Evolutionary conservation across 2,329 filamentous ascomycete genomes (phyloP).

Genomic region (Colletotrichum orbiculare): DNA sequence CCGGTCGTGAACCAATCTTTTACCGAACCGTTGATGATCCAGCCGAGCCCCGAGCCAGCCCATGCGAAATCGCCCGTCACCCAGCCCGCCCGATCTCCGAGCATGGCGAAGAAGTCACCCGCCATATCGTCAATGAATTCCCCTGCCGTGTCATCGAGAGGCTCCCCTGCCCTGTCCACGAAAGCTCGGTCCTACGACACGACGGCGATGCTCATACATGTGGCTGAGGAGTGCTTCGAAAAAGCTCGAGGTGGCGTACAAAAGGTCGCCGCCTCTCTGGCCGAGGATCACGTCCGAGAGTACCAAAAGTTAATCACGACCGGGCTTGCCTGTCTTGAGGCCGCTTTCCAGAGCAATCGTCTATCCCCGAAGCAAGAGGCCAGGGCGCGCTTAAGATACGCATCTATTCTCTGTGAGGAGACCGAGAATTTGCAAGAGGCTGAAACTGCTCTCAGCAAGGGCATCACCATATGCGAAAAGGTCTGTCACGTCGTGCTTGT

Average conservation of each 20-base stretch:
- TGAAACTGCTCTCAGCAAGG: constrained; percentile 78
- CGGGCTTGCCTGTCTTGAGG: constrained; percentile 77
- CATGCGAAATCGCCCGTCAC: constrained; percentile 55
- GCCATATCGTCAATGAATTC: constrained; percentile 38
- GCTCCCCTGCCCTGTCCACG: constrained; percentile 51
- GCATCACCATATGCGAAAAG: constrained; percentile 75
- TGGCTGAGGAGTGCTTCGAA: constrained; percentile 80
- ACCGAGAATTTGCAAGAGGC: constrained; percentile 81
- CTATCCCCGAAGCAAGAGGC: constrained; percentile 76
- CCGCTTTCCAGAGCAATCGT: constrained; percentile 70
- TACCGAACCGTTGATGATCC: constrained; percentile 22
- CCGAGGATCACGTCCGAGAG: constrained; percentile 65
- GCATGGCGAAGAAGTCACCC: constrained; percentile 54
- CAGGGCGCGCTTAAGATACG: constrained; percentile 76
- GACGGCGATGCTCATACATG: constrained; percentile 71
- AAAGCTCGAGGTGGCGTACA: constrained; percentile 70
- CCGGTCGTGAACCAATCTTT: constrained; percentile 26
- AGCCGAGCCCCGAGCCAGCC: constrained; percentile 52
- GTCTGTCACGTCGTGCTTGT: constrained; percentile 47
- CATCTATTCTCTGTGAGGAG: constrained; percentile 77
- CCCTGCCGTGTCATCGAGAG: constrained; percentile 42
- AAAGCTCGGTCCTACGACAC: constrained; percentile 60
- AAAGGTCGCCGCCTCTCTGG: constrained; percentile 59
- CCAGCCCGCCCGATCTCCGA: constrained; percentile 47
- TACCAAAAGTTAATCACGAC: constrained; percentile 80